Percentiles rank a stretch among this genome's conserved stretches.
These are phyloP conservation scores for Wickerhamomyces xylosicus DNA, from an alignment of 805 yeast genomes.

Conservation along the genomic window DNA sequence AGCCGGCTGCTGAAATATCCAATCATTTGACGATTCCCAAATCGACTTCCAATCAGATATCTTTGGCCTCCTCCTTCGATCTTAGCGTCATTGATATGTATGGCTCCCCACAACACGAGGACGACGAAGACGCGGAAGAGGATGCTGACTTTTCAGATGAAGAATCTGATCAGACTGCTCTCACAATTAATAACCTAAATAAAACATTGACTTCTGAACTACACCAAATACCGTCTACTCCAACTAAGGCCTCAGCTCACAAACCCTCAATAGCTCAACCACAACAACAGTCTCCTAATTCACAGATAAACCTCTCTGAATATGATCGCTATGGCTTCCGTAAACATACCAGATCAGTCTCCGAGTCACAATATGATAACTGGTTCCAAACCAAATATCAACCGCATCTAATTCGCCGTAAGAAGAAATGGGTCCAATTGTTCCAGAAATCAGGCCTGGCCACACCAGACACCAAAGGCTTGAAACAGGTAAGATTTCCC, in stretches of 20 bases:
- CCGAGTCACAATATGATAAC: constrained; percentile 46
- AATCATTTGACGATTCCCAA: background rate
- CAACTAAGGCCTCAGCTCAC: background rate
- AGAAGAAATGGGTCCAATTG: constrained; percentile 65
- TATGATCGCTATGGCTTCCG: constrained; percentile 84
- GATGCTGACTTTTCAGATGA: background rate
- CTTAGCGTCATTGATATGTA: constrained; percentile 27
- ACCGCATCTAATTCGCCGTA: constrained; percentile 50
- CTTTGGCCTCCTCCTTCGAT: constrained; percentile 4
- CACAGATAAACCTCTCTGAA: constrained; percentile 1
- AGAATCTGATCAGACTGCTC: no score
- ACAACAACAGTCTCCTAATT: background rate
- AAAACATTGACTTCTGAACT: no score
- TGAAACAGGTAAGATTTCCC: constrained; percentile 43
- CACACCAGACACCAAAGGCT: constrained; percentile 26
- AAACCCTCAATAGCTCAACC: background rate
- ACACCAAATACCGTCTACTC: no score
- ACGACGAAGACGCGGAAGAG: background rate
- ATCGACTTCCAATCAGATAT: background rate
- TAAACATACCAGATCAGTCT: constrained; percentile 45
- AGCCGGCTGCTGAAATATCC: background rate
- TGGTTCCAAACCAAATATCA: constrained; percentile 67
- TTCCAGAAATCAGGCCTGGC: constrained; percentile 61
- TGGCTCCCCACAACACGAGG: background rate
- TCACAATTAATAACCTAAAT: no score